Evolutionary conservation across 2,329 filamentous ascomycete genomes (phyloP), one percentile per base, ranked within the genome.

Genomic region (Capronia coronata): DNA sequence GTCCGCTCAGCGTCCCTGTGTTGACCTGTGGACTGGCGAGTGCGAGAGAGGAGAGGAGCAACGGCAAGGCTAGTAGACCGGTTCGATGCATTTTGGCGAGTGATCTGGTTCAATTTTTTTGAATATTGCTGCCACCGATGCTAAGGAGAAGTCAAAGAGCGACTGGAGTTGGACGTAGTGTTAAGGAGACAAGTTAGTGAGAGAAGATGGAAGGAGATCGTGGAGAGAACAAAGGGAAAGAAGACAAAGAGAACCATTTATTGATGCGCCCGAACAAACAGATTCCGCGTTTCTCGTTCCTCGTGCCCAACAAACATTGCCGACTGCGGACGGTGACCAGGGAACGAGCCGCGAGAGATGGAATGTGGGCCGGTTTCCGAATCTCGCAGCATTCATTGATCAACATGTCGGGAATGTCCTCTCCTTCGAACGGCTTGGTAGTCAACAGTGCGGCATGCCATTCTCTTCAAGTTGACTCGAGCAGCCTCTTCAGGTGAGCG

Each of bases 11-110:
- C 9, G 43, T 45, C 10, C 48, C 46, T 9, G 45, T 45, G 19
- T 48, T 45, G n/a, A 47, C 29, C 21, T 56, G 54, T n/a, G 51
- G 50, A 13, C n/a, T 46, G 16, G 48, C 54, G 5, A 51, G 37
- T 3, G 48, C 46, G 1, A 56, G 16, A 18, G 32, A 32, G 18
- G 51, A 32, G 5, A 54, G 38, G 13, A 51, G 29, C 11, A 52
- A 19, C 8, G 52, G 22, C 11, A 45, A n/a, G n/a, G 38, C 46
- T 27, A 54, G 38, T 27, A 54, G 38, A 29, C 35, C 35, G 9
- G 30, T 37, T 40, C 30, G 25, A 34, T 41, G 48, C 54, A 56
- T 56, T 13, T 43, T 43, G 44, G 6, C 10, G 23, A 14, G 10
- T 19, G 19, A 25, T 5, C 7, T 7, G 37, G 38, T 37, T 32